These are phyloP conservation scores for Arachis monticola DNA, from an alignment of 331 rosid genomes.

Conservation along the genomic window DNA sequence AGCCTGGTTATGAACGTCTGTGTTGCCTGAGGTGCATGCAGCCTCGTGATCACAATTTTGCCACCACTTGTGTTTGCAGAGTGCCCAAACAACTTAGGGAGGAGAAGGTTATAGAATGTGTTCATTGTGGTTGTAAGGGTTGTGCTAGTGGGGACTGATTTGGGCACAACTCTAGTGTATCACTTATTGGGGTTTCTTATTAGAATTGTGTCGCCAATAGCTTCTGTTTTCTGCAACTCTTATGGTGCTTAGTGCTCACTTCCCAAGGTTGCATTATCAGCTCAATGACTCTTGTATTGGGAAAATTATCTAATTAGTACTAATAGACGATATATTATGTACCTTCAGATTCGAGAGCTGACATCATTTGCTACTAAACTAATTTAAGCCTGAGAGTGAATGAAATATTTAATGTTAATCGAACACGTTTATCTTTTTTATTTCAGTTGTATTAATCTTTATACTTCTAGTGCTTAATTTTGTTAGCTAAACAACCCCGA, in stretches of 20 bases:
- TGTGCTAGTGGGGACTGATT: conserved; percentile 90
- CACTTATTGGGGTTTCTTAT: conserved; percentile 22
- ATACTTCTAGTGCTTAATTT: background rate
- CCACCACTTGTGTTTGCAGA: conserved; percentile 90
- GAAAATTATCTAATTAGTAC: background rate
- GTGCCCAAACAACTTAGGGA: conserved; percentile 90
- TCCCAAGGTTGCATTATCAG: conserved; percentile 6
- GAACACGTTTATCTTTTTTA: background rate
- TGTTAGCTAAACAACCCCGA: no score
- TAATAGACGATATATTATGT: conserved; percentile 5
- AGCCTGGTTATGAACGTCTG: conserved; percentile 90
- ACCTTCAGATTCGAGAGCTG: background rate
- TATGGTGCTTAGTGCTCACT: background rate
- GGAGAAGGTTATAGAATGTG: conserved; percentile 89
- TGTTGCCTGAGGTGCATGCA: conserved; percentile 95
- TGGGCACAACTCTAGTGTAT: conserved; percentile 18
- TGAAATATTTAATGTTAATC: background rate
- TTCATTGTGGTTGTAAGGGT: conserved; percentile 89
- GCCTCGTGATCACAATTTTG: conserved; percentile 92
- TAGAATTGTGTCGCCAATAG: conserved; percentile 12
- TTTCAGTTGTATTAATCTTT: background rate
- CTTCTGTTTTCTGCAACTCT: conserved; percentile 28
- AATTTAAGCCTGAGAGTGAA: background rate
- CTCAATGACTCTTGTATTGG: background rate
- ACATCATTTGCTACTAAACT: background rate